Conservation (phyloP, 2,329 filamentous ascomycete species). For the Sporothrix sp. region DNA sequence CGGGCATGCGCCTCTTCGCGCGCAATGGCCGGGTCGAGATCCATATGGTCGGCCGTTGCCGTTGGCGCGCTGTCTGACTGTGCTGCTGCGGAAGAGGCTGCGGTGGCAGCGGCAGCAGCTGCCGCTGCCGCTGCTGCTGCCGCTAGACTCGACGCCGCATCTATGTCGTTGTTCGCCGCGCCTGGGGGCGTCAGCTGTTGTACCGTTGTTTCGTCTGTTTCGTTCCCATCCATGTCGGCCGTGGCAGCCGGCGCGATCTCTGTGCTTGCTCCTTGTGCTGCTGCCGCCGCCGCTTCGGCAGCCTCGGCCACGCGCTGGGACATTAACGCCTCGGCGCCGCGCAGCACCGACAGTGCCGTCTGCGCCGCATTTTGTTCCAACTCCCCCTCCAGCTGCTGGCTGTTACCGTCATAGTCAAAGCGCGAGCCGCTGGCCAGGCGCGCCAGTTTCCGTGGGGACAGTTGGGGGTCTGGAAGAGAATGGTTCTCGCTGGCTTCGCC, state of each 20-base stretch:
- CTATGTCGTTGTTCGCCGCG: conserved; percentile 26
- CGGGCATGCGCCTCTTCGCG: conserved; percentile 5
- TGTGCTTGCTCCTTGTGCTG: background rate
- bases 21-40: background rate
- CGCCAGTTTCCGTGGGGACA: conserved; percentile 45
- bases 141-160: conserved; percentile 22
- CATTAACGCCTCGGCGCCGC: conserved; percentile 15
- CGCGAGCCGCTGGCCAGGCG: conserved; percentile 31
- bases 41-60: background rate
- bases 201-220: background rate
- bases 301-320: conserved; percentile 19
- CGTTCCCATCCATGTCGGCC: conserved; percentile 1
- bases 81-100: conserved; percentile 23
- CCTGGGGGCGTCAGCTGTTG: conserved; percentile 24
- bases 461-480: conserved; percentile 26
- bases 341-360: conserved; percentile 31
- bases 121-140: conserved; percentile 23
- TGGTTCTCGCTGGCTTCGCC: conserved; percentile 16
- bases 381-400: background rate
- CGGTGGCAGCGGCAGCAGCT: conserved; percentile 16
- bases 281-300: conserved; percentile 29
- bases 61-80: conserved; percentile 24
- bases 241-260: background rate
- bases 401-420: conserved; percentile 10
- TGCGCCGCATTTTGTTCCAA: conserved; percentile 42